Evolutionary conservation across 352 stramenopile species (phyloP).

Genomic region (Thraustotheca clavata): DNA sequence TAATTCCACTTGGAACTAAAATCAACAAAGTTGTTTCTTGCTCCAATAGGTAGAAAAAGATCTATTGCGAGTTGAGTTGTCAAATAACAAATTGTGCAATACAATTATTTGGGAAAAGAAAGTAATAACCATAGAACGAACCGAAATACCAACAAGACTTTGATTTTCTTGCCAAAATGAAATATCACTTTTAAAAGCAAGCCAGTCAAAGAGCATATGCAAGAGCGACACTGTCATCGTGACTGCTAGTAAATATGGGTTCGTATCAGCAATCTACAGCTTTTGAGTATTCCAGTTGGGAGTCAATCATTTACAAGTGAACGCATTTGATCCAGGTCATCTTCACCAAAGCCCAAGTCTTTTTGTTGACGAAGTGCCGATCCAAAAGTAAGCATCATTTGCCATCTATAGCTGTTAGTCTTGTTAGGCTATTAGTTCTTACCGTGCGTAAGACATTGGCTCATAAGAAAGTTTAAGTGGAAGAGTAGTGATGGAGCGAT

Average conservation of each 20-base stretch:
- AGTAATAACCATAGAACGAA: conserved; percentile 89
- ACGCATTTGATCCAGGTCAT: conserved; percentile 85
- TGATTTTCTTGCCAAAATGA: conserved; percentile 94
- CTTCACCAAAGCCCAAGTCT: conserved; percentile 43
- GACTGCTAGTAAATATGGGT: conserved; percentile 90
- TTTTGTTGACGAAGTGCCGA: conserved; percentile 49
- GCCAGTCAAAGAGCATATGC: conserved; percentile 97
- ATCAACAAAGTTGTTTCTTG: conserved; percentile 93
- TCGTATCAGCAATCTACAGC: conserved; percentile 88
- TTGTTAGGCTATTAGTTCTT: background rate
- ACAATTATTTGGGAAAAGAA: conserved; percentile 88
- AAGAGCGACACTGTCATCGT: conserved; percentile 94
- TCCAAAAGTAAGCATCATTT: conserved; percentile 68
- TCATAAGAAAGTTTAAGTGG: conserved; percentile 65
- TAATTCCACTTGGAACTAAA: conserved; percentile 55
- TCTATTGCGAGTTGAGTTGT: conserved; percentile 25
- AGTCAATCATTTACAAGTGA: conserved; percentile 56
- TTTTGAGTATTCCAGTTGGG: background rate
- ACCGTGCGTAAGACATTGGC: conserved; percentile 59
- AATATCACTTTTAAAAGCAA: conserved; percentile 98
- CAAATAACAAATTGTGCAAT: conserved; percentile 2
- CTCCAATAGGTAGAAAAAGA: conserved; percentile 94
- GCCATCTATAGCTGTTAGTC: no score
- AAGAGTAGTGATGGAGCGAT: conserved; percentile 40
- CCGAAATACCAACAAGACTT: conserved; percentile 90